These are phyloP conservation scores for Brassica napus DNA, from an alignment of 345 rosid genomes.

Conservation along the genomic window Da-Ae NC_063446.1:21494501-21495000, in stretches of 20 bases:
- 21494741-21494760: neutral
- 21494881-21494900: conserved; percentile 16
- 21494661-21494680: conserved; percentile 16
- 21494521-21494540: neutral
- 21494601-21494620: conserved; percentile 24
- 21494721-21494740: neutral
- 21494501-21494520: neutral
- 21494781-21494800: neutral
- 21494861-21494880: conserved; percentile 35
- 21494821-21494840: conserved; percentile 35
- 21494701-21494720: neutral
- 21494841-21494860: conserved; percentile 34
- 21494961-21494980: conserved; percentile 20
- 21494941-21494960: conserved; percentile 14
- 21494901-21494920: conserved; percentile 14
- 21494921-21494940: conserved; percentile 7
- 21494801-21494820: conserved; percentile 1
- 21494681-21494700: conserved; percentile 12
- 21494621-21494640: conserved; percentile 30
- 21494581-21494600: conserved; percentile 66
- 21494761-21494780: neutral
- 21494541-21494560: conserved; percentile 47
- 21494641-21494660: conserved; percentile 30
- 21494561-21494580: conserved; percentile 51
- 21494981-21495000: conserved; percentile 44